These are phyloP conservation scores for Sergeia podlipaevii DNA, from an alignment of 208 protist species.

Conservation along the genomic window DNA sequence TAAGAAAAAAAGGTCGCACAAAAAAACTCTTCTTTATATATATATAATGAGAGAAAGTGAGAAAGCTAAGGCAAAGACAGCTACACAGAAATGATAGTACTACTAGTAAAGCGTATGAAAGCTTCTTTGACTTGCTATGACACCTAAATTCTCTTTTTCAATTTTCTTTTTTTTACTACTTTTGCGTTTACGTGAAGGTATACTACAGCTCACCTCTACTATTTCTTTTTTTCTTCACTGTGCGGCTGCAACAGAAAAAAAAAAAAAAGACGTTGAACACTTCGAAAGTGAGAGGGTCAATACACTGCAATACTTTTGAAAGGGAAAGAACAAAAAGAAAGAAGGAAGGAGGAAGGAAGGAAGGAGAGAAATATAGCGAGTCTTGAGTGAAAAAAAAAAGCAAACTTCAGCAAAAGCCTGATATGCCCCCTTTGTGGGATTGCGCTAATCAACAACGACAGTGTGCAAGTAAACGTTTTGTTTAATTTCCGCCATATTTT, in stretches of 20 bases:
- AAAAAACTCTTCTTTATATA: background rate
- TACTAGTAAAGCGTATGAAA: background rate
- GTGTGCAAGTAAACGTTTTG: too few species aligned
- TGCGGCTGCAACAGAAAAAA: constrained; percentile 2
- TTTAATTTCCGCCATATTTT: too few species aligned
- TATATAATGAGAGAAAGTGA: background rate
- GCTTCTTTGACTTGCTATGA: too few species aligned
- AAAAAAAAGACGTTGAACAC: constrained; percentile 2
- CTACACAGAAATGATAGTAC: background rate
- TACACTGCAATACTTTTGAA: background rate
- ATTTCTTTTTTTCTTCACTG: too few species aligned
- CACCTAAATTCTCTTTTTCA: too few species aligned
- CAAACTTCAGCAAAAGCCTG: background rate
- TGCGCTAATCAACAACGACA: too few species aligned
- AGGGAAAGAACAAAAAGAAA: constrained; percentile 3
- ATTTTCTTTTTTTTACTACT: too few species aligned
- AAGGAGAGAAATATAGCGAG: constrained; percentile 8
- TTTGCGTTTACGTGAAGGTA: too few species aligned
- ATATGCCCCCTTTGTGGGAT: too few species aligned
- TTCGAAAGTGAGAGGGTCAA: background rate
- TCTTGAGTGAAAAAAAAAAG: constrained; percentile 7
- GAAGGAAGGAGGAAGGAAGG: background rate
- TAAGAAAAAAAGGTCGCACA: background rate
- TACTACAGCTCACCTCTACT: too few species aligned
- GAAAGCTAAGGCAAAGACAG: background rate